These are phyloP conservation scores for Huntiella decipiens DNA, from an alignment of 2,329 filamentous ascomycete species.

Conservation along the genomic window DNA sequence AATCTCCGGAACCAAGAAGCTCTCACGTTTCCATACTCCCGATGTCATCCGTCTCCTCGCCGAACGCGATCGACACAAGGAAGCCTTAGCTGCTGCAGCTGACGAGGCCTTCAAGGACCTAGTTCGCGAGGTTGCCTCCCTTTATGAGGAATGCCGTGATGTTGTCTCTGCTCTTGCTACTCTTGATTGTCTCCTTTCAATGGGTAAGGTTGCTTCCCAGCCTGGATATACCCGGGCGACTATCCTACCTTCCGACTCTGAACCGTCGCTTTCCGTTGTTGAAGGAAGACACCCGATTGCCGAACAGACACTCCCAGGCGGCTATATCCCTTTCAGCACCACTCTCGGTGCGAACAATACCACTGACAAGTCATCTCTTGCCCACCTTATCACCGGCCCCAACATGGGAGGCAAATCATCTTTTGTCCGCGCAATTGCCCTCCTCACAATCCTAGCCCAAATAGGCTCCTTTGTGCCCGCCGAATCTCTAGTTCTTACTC, in stretches of 20 bases:
- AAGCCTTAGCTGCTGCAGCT: conserved; percentile 79
- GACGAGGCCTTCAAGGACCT: conserved; percentile 61
- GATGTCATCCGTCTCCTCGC: conserved; percentile 66
- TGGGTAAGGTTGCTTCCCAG: conserved; percentile 65
- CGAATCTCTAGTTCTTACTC: conserved; percentile 50
- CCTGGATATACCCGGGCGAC: conserved; percentile 74
- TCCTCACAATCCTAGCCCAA: conserved; percentile 86
- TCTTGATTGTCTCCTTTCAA: conserved; percentile 74
- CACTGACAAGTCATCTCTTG: conserved; percentile 28
- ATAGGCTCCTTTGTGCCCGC: conserved; percentile 90
- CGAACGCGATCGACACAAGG: conserved; percentile 87
- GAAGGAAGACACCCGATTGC: conserved; percentile 87
- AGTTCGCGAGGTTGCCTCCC: conserved; percentile 53
- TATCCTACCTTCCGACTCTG: conserved; percentile 39
- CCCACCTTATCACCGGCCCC: conserved; percentile 80
- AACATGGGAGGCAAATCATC: conserved; percentile 99
- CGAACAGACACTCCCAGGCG: conserved; percentile 66
- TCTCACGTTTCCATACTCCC: conserved; percentile 85
- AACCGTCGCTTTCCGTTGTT: conserved; percentile 49
- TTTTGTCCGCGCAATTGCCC: conserved; percentile 79
- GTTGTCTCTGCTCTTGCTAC: conserved; percentile 70
- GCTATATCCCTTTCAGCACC: conserved; percentile 83
- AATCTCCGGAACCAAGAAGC: conserved; percentile 81
- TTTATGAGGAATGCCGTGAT: conserved; percentile 80
- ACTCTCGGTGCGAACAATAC: conserved; percentile 25